Percentiles rank a stretch among this genome's conserved stretches.
phyloP scores from a whole-genome alignment of 176 grass and related monocot species.

The Lolium multiflorum region DNA sequence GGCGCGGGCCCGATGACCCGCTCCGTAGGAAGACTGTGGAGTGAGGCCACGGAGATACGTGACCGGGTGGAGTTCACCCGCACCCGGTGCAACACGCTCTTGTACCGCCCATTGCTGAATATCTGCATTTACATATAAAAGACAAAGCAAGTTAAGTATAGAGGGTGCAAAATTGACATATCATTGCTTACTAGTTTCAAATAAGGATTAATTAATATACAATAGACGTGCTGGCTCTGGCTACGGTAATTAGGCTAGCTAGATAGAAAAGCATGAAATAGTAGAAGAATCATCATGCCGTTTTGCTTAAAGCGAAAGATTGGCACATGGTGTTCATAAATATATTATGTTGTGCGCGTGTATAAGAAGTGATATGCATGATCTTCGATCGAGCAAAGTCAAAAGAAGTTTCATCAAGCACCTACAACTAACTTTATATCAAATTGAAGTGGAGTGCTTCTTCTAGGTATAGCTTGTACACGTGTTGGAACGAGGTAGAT shows the following conservation, averaged over 20 bases:
- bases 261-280: background rate
- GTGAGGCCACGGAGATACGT: constrained; percentile 79
- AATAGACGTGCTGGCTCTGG: no score
- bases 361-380: background rate
- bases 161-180: background rate
- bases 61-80: constrained; percentile 58
- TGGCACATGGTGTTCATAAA: background rate
- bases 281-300: background rate
- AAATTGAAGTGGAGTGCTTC: background rate
- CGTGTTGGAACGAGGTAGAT: background rate
- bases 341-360: background rate
- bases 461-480: background rate
- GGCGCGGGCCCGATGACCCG: constrained; percentile 54
- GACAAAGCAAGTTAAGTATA: background rate
- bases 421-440: background rate
- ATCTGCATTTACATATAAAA: constrained; percentile 51
- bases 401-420: background rate
- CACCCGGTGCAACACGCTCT: constrained; percentile 83
- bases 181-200: background rate
- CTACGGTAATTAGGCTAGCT: background rate
- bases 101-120: constrained; percentile 86
- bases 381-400: background rate
- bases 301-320: background rate
- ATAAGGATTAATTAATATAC: no score
- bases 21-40: constrained; percentile 71